Percentiles rank a stretch among this genome's conserved stretches.
These are phyloP conservation scores for Piromyces finnis DNA, from an alignment of 192 early-diverging fungal genomes.

Conservation along the genomic window DNA sequence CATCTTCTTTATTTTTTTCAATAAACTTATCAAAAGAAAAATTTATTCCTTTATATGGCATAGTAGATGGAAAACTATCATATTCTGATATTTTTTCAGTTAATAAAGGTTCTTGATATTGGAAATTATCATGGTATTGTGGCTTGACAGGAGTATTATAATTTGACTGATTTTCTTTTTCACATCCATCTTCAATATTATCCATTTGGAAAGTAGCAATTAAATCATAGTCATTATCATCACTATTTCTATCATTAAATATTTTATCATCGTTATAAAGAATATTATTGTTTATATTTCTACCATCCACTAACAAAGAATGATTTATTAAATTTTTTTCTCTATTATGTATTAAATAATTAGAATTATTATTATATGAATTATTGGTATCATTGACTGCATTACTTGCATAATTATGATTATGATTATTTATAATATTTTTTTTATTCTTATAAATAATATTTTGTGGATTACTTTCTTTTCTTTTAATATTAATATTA, in stretches of 20 bases:
- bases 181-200: background rate
- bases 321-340: background rate
- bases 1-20: background rate
- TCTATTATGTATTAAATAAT: background rate
- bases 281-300: background rate
- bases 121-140: background rate
- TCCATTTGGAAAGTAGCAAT: background rate
- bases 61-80: background rate
- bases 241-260: background rate
- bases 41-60: background rate
- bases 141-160: no score
- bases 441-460: background rate
- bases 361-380: background rate
- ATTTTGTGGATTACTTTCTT: background rate
- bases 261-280: background rate
- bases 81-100: background rate
- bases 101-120: background rate
- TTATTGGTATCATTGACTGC: background rate
- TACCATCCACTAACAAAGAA: background rate
- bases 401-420: background rate
- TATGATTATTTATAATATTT: background rate
- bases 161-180: no score
- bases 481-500: background rate
- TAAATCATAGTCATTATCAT: background rate
- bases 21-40: background rate